Percentiles rank a stretch among this genome's conserved stretches.
These are phyloP conservation scores for Paxillus involutus DNA, from an alignment of 768 basidiomycete species.

Conservation along the genomic window DNA sequence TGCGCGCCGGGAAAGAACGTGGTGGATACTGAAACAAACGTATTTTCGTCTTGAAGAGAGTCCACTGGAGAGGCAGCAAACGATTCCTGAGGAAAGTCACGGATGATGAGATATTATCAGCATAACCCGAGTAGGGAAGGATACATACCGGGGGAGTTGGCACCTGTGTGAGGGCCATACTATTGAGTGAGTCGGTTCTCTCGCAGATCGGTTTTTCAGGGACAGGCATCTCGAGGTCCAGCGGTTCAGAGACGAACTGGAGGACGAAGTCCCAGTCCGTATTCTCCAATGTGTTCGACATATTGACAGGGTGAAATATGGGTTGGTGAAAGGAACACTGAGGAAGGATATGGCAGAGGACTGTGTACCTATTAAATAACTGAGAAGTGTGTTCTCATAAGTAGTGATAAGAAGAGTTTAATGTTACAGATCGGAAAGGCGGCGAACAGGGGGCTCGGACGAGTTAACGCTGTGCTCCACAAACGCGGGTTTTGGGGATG, in stretches of 20 bases:
- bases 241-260: conserved; percentile 54
- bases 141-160: conserved; percentile 65
- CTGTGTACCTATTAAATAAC: background rate
- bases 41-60: conserved; percentile 39
- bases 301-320: conserved; percentile 2
- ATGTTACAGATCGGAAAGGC: no score
- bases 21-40: conserved; percentile 75
- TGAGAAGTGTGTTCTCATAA: no score
- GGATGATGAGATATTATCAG: conserved; percentile 3
- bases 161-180: conserved; percentile 37
- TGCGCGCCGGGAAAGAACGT: conserved; percentile 76
- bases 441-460: no score
- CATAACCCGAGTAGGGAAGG: background rate
- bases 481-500: no score
- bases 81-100: conserved; percentile 25
- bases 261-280: conserved; percentile 63
- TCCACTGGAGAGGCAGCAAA: conserved; percentile 32
- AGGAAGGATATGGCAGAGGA: background rate
- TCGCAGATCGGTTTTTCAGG: conserved; percentile 38
- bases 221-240: conserved; percentile 32
- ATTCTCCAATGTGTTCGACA: conserved; percentile 39
- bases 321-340: background rate
- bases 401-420: no score
- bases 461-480: no score
- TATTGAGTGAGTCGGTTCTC: conserved; percentile 15